These are phyloP conservation scores for Saccharomycopsis schoenii DNA, from an alignment of 805 yeast genomes.

Conservation along the genomic window DNA sequence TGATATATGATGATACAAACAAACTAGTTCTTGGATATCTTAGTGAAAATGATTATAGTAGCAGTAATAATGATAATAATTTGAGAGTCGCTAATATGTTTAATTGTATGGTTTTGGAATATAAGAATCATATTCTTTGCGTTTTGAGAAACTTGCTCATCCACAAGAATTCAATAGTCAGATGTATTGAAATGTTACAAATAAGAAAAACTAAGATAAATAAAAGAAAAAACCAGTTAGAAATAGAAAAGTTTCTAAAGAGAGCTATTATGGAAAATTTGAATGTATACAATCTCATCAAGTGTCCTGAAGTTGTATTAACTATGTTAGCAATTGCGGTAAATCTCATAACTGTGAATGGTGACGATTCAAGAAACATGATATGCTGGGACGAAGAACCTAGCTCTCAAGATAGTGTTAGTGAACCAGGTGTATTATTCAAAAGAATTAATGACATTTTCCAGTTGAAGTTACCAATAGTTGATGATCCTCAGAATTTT, in stretches of 20 bases:
- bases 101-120: background rate
- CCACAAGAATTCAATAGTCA: background rate
- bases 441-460: background rate
- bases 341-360: background rate
- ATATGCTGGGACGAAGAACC: constrained; percentile 1
- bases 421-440: background rate
- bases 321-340: background rate
- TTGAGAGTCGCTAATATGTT: background rate
- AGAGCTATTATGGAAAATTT: background rate
- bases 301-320: background rate
- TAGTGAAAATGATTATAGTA: background rate
- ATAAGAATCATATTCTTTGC: background rate
- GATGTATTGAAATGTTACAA: background rate
- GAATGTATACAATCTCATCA: background rate
- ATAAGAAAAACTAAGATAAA: background rate
- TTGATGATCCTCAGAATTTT: background rate
- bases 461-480: background rate
- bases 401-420: background rate
- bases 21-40: background rate
- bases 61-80: background rate
- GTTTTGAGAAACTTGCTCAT: background rate
- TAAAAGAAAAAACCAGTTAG: background rate
- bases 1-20: background rate
- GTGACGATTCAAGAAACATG: background rate
- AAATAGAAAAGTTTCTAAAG: background rate